Evolutionary conservation across 768 basidiomycete species (phyloP), one percentile per base, ranked within the genome.

Genomic region (Sarcodon aspratus): DNA sequence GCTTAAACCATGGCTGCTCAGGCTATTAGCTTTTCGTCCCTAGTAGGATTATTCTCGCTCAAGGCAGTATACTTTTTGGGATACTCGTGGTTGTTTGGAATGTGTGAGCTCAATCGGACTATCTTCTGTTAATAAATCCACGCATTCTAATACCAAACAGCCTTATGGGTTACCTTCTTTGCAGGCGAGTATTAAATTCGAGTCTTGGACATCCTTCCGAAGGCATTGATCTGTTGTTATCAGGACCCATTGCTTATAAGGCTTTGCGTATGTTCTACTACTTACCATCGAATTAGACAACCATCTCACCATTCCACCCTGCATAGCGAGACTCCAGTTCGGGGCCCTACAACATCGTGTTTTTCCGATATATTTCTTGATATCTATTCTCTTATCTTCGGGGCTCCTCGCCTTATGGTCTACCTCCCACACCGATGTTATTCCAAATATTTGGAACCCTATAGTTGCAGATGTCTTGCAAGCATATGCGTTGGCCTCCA

Each of bases 351-450:
- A 91, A 58, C 79, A 85, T 58, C 76, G 74, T 56, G 77, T 73
- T 1, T 86, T 86, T 65, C 85, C 88, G 1, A 62, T 84, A 53
- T 90, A 85, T 65, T 91, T 91, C 57, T 60, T 72, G 13, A 60
- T 76, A 37, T 81, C 79, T 10, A 74, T 84, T 35, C 55, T 63
- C 18, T 63, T 83, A 33, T 73, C 80, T 27, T 66, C 74, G 1
- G 63, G 65, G 17, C 70, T 91, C 36, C 61, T 86, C 43, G 69
- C 67, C 2, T 64, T 72, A 47, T 86, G 79, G 84, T 68, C 71
- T 40, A 67, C 64, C 54, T 73, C 69, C 49, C 83, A 80, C 61
- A 78, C 74, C 13, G 68, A 72, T 46, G 79, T 82, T 47, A 50
- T 75, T 44, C 61, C 66, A 2, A 68, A 79, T 51, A 60, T 75